These are phyloP conservation scores for Lolium perenne DNA, from an alignment of 176 grass and related monocot species.

Conservation along the genomic window DNA sequence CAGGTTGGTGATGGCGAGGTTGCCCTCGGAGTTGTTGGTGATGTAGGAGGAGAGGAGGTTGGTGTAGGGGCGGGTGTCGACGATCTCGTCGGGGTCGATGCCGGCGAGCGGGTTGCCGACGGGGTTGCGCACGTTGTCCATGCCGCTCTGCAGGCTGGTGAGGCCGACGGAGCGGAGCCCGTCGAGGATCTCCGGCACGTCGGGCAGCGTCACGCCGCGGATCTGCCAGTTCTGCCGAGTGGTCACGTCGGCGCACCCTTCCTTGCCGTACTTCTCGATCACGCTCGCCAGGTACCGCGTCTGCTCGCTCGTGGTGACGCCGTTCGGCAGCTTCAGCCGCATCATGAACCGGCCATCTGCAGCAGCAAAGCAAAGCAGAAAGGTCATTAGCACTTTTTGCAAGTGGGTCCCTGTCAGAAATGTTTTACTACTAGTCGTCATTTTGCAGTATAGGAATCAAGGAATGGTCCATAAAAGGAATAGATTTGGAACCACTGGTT, in stretches of 20 bases:
- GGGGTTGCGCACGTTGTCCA: conserved; percentile 97
- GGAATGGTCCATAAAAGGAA: conserved; percentile 1
- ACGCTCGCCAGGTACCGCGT: conserved; percentile 88
- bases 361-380: background rate
- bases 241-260: conserved; percentile 93
- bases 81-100: conserved; percentile 88
- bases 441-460: background rate
- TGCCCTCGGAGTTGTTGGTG: conserved; percentile 76
- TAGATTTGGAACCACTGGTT: conserved; percentile 23
- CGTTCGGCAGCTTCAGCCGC: conserved; percentile 96
- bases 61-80: conserved; percentile 88
- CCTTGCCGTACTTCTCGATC: conserved; percentile 74
- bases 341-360: conserved; percentile 98
- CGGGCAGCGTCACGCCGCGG: conserved; percentile 84
- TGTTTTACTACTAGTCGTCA: no score
- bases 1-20: conserved; percentile 78
- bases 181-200: conserved; percentile 80
- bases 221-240: conserved; percentile 99
- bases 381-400: background rate
- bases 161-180: conserved; percentile 78
- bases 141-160: conserved; percentile 96
- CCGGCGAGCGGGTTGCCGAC: conserved; percentile 96
- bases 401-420: background rate
- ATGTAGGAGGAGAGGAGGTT: conserved; percentile 85
- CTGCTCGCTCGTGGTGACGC: conserved; percentile 96